Base-by-base conservation (phyloP, 2,329 filamentous ascomycete species). In the Alternaria longipes region DNA sequence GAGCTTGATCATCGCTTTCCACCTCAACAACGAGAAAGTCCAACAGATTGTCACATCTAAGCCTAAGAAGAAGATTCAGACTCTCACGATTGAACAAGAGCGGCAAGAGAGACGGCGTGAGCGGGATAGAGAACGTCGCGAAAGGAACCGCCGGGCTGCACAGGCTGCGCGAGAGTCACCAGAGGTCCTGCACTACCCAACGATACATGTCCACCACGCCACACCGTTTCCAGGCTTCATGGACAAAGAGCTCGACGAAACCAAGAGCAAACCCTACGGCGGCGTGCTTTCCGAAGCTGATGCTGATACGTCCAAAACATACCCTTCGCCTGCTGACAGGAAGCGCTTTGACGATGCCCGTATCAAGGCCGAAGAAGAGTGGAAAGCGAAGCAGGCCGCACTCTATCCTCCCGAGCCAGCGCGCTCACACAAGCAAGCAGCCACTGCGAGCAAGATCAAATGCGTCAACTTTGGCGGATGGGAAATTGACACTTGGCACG, bases 401-500 rank as follows among this genome's bases (percentile, higher is more conserved):
- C 89, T 94, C 67, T 86, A 89, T 83, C n/a, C 88, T 89, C 83
- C 85, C 16, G 86, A 73, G 82, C 87, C 18, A 89, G 89, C 51
- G 2, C 72, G 70, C 40, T 63, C 70, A 5, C 65, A 68, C 69
- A 97, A 97, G 74, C 83, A 90, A 4, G 88, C 89, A n/a, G 92
- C 92, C 0, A 92, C 93, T 28, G 92, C 93, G 5, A 98, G 94
- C 78, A 95, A 97, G 80, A 98, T 99, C 77, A 96, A 98, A 79
- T 97, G 94, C 80, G 97, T 99, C 81, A 95, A 97, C 73, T 98
- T 99, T 81, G 95, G 95, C 46, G 93, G 93, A 53, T 96, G 91
- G 85, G 95, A 99, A 79, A 99, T 99, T 70, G 95, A 99, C 77
- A 99, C 95, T 3, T 98, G 95, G 94, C 97, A 99, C 80, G 94